Percentiles rank a stretch among this genome's conserved stretches.
phyloP scores from a whole-genome alignment of 2,329 filamentous ascomycete species.

The Colletotrichum sp. region DNA sequence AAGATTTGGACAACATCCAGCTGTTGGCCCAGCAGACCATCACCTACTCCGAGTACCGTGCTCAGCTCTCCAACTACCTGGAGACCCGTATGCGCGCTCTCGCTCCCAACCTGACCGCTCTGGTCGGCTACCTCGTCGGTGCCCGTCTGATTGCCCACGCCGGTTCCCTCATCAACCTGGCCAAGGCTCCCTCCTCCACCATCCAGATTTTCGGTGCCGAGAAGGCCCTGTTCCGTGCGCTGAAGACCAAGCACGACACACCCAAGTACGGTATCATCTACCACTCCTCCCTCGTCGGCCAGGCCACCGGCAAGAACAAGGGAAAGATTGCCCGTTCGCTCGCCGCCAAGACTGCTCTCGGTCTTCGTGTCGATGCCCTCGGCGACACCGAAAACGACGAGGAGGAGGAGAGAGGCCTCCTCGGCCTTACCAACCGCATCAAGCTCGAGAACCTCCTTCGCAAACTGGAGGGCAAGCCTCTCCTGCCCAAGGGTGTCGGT shows the following conservation, averaged over 20 bases:
- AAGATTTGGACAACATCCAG: slow-evolving; percentile 93
- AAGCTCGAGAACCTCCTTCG: slow-evolving; percentile 79
- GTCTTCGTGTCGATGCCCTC: slow-evolving; percentile 87
- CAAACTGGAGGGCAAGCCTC: slow-evolving; percentile 86
- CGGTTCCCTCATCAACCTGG: slow-evolving; percentile 91
- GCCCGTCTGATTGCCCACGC: slow-evolving; percentile 94
- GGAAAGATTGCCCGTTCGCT: slow-evolving; percentile 98
- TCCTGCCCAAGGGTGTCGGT: slow-evolving; percentile 75
- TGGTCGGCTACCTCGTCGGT: slow-evolving; percentile 92
- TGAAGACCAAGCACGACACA: slow-evolving; percentile 99
- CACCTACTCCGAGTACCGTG: slow-evolving; percentile 86
- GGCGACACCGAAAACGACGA: slow-evolving; percentile 70
- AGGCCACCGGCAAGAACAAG: slow-evolving; percentile 98
- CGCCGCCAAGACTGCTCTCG: slow-evolving; percentile 89
- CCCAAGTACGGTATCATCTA: slow-evolving; percentile 98
- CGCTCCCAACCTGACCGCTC: slow-evolving; percentile 90
- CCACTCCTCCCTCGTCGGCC: slow-evolving; percentile 90
- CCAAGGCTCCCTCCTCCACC: slow-evolving; percentile 93
- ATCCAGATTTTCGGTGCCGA: slow-evolving; percentile 98
- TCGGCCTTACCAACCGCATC: slow-evolving; percentile 75
- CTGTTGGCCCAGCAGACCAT: slow-evolving; percentile 93
- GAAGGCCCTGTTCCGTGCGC: slow-evolving; percentile 96
- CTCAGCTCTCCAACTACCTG: slow-evolving; percentile 86
- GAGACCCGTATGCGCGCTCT: slow-evolving; percentile 95
- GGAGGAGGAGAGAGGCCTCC: slow-evolving; percentile 85